A percentile compares a stretch with the other conserved stretches of the same genome.
These are phyloP conservation scores for Colletotrichum sp. DNA, from an alignment of 2,329 filamentous ascomycete species.

Conservation along the genomic window DNA sequence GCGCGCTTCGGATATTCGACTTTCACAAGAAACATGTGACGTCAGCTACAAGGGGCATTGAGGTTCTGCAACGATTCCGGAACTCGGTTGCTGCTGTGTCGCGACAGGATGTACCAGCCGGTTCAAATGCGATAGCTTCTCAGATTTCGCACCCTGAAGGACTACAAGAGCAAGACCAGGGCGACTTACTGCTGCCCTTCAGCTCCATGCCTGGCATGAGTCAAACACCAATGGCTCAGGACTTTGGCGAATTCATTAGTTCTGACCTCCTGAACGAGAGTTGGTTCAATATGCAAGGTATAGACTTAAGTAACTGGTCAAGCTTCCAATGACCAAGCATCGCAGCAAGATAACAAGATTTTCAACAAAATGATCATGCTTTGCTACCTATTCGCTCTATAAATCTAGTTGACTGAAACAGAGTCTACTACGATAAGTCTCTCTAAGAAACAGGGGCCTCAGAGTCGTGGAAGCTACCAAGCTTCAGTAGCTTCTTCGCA, in stretches of 20 bases:
- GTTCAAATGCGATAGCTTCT: not conserved
- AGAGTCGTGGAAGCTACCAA: conserved; percentile 38
- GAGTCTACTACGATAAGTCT: not conserved
- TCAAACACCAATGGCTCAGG: not conserved
- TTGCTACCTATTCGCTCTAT: not conserved
- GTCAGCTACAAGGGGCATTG: not conserved
- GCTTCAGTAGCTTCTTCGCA: conserved; percentile 45
- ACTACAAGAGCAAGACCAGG: not conserved
- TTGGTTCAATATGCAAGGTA: not conserved
- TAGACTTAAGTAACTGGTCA: not conserved
- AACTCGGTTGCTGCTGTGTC: not conserved
- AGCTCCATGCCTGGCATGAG: not conserved
- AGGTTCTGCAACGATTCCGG: not conserved
- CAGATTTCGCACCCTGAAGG: accelerated
- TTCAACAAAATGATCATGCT: accelerated
- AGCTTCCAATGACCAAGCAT: not conserved
- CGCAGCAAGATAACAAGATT: accelerated
- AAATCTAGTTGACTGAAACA: accelerated
- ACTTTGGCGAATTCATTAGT: not conserved
- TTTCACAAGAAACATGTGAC: not conserved
- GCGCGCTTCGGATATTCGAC: not conserved
- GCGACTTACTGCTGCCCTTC: not conserved
- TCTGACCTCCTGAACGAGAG: not conserved
- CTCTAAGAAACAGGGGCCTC: conserved; percentile 17
- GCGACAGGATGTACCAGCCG: not conserved